Evolutionary conservation across 352 stramenopile genomes (phyloP), one percentile per base, ranked within the genome.

Genomic region (Chrysophaeum taylorii): DNA sequence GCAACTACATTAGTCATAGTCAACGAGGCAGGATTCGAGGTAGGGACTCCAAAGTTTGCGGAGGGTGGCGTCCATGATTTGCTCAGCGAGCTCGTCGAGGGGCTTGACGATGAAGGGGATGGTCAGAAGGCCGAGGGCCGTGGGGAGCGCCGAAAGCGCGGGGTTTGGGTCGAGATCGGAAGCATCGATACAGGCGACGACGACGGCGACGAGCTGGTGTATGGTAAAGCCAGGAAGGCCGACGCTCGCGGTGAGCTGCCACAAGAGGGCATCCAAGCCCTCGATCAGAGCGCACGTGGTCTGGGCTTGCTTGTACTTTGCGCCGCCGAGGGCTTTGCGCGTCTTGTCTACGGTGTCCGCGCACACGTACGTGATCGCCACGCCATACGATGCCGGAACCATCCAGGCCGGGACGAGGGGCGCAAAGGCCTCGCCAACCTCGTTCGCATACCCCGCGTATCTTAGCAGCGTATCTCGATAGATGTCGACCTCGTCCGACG

Each of bases 31-130:
- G 27, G 52, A 63, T 25, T 63, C 52, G 27, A 63, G 33, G 52
- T 63, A 63, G 33, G 52, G 52, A 15, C 12, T 31, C 52, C 27
- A 63, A 15, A 63, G 12, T 12, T 63, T 63, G 52, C 52, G 52
- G 52, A 63, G 33, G 52, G 52, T 63, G 5, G n/a, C 25, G 52
- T 63, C 52, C 52, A 63, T 63, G 52, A 4, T 14, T 25, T 31
- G 5, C 25, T 63, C 52, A 2, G 52, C 29, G 25, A 78, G 64
- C 33, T 73, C 61, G 78, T 94, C 87, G 45, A 94, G 87, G 29
- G 88, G 88, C 71, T 90, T 83, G 68, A 93, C 85, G 71, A 94
- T 93, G 50, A 93, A 76, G 0, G 87, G 86, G 68, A 94, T 93
- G 18, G 88, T 79, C 7, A 78, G 79, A 25, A 93, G 73, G 0